A percentile compares a stretch with the other conserved stretches of the same genome.
These are phyloP conservation scores for Rhizophagus clarus DNA, from an alignment of 192 early-diverging fungal genomes.

Conservation along the genomic window DNA sequence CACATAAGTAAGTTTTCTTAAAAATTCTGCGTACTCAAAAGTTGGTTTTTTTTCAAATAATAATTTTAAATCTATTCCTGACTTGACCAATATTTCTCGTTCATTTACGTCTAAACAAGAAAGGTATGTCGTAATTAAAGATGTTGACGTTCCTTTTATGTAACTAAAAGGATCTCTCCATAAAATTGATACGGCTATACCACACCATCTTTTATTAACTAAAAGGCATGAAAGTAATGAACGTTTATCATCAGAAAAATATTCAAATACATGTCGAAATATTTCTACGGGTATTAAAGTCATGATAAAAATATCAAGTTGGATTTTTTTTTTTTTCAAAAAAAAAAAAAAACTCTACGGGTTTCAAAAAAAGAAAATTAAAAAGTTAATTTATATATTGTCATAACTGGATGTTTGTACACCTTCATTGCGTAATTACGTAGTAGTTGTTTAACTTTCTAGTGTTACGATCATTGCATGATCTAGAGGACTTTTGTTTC, in stretches of 20 bases:
- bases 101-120: not conserved
- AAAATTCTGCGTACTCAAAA: constrained; percentile 10
- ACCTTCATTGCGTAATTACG: no score
- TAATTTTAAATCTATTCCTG: not conserved
- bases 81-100: not conserved
- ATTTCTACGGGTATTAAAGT: constrained; percentile 6
- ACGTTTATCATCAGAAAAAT: constrained; percentile 8
- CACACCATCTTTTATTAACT: constrained; percentile 19
- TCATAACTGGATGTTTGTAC: no score
- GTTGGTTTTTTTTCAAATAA: not conserved
- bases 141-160: not conserved
- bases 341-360: no score
- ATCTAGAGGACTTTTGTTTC: no score
- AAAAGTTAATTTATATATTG: no score
- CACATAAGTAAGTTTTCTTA: not conserved
- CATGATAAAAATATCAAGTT: not conserved
- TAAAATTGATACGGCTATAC: not conserved
- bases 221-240: constrained; percentile 14
- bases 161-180: constrained; percentile 8
- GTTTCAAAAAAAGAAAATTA: no score
- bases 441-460: no score
- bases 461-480: no score
- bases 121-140: not conserved
- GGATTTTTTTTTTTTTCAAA: no score
- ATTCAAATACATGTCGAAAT: not conserved